Base-by-base conservation (phyloP, 176 grass and related monocot genomes). In the Cymbopogon citratus region DNA sequence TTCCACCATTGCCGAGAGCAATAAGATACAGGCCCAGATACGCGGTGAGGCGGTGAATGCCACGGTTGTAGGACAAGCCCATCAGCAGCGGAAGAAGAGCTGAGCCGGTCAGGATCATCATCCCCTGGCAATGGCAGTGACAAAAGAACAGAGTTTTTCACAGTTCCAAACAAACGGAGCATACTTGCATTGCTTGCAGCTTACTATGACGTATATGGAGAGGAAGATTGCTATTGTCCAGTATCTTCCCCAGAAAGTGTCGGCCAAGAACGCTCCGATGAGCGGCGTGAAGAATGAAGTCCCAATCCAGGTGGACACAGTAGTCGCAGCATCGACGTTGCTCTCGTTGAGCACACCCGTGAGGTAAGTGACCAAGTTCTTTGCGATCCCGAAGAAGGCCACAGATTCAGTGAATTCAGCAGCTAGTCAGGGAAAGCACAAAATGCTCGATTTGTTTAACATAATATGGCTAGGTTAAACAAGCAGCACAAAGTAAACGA, bases 1-100 rank as follows among this genome's bases (percentile, higher is more conserved):
- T 79, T 19, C 89, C 85, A 48, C 89, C 89, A 0, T 33, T 83
- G 7, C 73, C 85, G 8, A 87, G 23, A 43, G 89, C 81, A 25
- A 75, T 52, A 27, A 91, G 41, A 24, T 91, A 91, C 23, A 91
- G 89, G 16, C 85, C 85, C 12, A 74, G 8, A 73, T 81, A 91
- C n/a, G 81, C 69, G 1, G 46, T 27, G 26, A 4, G 56, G 35
- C 40, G 75, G 60, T 78, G 85, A 49, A 27, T 1, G 13, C 60
- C 19, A 1, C 64, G 9, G 56, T 70, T 1, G 44, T 67, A 78
- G 1, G 39, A 27, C 36, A 39, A 13, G 25, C 44, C 66, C 66
- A 73, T 66, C 48, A 88, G 9, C 26, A 33, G 14, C 6, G 85
- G 85, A 23, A 91, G 49, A 9, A 78, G 73, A 5, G 85, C 57